Evolutionary conservation across 1,284 basidiomycete species (phyloP), one percentile per base, ranked within the genome.

Genomic region (Psilocybe mexicana): DNA sequence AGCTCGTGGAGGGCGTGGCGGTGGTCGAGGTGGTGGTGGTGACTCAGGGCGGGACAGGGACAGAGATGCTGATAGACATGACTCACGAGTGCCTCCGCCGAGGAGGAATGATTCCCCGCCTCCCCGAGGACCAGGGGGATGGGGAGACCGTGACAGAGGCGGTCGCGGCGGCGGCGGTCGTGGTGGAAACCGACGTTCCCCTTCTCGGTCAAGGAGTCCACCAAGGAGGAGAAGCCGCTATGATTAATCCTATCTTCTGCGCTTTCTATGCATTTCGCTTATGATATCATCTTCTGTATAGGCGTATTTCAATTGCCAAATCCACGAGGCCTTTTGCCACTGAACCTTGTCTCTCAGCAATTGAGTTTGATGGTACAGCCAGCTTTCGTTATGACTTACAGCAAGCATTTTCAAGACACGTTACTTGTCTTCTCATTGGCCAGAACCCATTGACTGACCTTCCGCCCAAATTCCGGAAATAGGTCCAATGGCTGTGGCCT

Each of bases 81-180:
- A 71, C 4, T 63, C 74, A 8, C 62, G 63, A 12, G 30, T 59
- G 18, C 81, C 81, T 4, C 79, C 80, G 28, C 78, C 76, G 11
- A 67, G 83, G 48, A 74, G 83, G 48, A 71, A 68, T 48, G 69
- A 68, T 6, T 73, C 76, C 8, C 76, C 78, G 1, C 78, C 79
- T 3, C 74, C 74, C 43, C 69, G 73, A 44, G 67, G 76, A n/a
- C 74, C 74, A 48, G 66, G 54, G 26, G 70, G 69, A 3, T 69
- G 72, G 33, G 68, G 80, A 59, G 74, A 55, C 42, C 54, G 61
- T 18, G 61, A 54, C 6, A 44, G 61, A 36, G 40, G 57, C 3
- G 57, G 52, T 1, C 42, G 62, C 2, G 57, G 62, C 2, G 54
- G 60, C 2, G 57, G 62, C 2, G 54, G 60, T 14, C 57, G 77